A percentile compares a stretch with the other conserved stretches of the same genome.
Evolutionary conservation across 139 green algal genomes (phyloP).

Genomic region (Eudorina sp.): DNA sequence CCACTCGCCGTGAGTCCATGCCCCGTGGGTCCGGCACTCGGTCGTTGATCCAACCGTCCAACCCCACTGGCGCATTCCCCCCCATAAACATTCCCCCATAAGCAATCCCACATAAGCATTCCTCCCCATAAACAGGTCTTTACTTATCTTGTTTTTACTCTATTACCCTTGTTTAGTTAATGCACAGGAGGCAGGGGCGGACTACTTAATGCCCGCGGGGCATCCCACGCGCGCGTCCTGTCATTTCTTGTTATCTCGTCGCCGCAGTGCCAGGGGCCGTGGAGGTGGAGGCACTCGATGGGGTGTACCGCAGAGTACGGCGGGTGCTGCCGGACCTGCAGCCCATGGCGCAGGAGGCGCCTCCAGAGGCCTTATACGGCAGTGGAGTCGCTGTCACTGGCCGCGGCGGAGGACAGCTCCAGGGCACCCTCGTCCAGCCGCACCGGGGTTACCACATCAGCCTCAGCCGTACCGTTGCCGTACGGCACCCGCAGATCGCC

Average conservation of each 20-base stretch:
- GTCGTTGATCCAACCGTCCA: no score
- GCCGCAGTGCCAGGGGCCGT: not conserved
- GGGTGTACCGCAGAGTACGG: conserved; percentile 31
- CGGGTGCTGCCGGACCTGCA: conserved; percentile 30
- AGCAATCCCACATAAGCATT: no score
- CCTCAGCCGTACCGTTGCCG: conserved; percentile 34
- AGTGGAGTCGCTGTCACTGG: not conserved
- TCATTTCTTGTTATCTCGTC: not conserved
- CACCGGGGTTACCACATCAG: conserved; percentile 40
- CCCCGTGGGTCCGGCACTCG: no score
- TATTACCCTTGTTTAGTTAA: no score
- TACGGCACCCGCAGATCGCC: conserved; percentile 23
- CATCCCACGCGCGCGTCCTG: not conserved
- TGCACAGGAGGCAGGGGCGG: no score
- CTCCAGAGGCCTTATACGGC: not conserved
- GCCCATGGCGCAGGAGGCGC: not conserved
- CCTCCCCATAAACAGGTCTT: no score
- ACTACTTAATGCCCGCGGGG: no score
- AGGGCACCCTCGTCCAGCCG: not conserved
- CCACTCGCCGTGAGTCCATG: no score
- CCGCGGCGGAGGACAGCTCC: not conserved
- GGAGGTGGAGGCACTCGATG: not conserved
- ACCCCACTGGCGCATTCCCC: no score
- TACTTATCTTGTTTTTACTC: no score
- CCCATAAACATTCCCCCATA: no score